Evolutionary conservation across 1,139 yeast species (phyloP), one percentile per base, ranked within the genome.

Genomic region (Kurtzmaniella natalensis): DNA sequence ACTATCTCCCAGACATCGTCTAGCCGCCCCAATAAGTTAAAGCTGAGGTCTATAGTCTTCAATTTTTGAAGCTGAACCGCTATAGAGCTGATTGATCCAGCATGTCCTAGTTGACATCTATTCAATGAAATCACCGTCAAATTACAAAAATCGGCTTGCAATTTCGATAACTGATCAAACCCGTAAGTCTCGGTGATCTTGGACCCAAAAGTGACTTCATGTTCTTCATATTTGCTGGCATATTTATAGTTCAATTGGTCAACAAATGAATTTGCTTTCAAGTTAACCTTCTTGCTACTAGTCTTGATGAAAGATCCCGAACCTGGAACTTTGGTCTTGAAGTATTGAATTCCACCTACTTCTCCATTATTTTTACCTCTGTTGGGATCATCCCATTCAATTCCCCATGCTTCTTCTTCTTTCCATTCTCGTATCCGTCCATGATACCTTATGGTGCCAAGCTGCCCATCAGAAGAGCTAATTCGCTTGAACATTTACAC

Each of bases 341-440:
- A 88, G 55, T 87, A 87, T 29, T 58, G 53, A 5, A 59, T 48
- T 2, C 84, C 94, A 30, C 77, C 70, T 31, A 77, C 74, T 18
- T 68, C 64, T 7, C 98, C 98, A 45, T 76, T 72, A 50, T 92
- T 88, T 52, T 85, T 83, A 9, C 98, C 98, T 32, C 77, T 66
- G 4, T 49, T 50, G 2, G 70, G 55, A 35, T 77, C 66, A 51
- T 89, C 96, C 96, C 96, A 89, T 52, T 89, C 96, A 2, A 89
- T 69, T 0, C 96, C 96, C 11, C 75, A 57, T 0, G 92, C 88
- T 0, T 35, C 25, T 3, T 53, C 59, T 5, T 53, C 53, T 0
- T 78, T 76, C 96, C 96, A 87, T 4, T 59, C 61, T 0, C 75
- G 55, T 2, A 87, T 56, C 0, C 38, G 29, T 0, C 96, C 96